Evolutionary conservation across 345 rosid species (phyloP).

Genomic region (Citrus maxima): DNA sequence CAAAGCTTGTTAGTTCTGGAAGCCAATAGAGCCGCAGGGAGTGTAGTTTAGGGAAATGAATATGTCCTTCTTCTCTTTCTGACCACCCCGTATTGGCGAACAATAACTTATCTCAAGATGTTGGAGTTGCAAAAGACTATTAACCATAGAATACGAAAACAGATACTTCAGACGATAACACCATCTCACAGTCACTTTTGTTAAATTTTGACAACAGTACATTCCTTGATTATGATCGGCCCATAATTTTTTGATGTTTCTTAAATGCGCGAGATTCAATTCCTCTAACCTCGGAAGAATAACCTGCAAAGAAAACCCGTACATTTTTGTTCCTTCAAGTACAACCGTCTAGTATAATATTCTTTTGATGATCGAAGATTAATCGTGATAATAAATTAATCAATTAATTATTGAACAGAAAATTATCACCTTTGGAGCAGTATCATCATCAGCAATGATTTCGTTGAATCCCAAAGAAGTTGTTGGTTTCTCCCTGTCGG

Average conservation of each 20-base stretch:
- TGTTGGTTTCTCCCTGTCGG: not conserved
- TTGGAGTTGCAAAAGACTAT: constrained; percentile 1
- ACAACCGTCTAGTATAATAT: not conserved
- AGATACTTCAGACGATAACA: too few species aligned
- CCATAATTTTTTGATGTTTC: too few species aligned
- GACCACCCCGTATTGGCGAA: not conserved
- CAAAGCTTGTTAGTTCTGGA: too few species aligned
- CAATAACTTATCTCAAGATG: not conserved
- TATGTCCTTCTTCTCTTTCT: not conserved
- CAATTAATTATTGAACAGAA: too few species aligned
- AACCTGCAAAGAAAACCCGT: not conserved
- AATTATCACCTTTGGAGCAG: not conserved
- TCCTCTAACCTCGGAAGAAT: too few species aligned
- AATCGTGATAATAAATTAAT: too few species aligned
- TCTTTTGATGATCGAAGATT: too few species aligned
- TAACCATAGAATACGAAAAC: not conserved
- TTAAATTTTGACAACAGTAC: too few species aligned
- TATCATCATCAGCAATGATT: not conserved
- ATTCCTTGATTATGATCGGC: too few species aligned
- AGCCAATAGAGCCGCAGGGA: fast-evolving
- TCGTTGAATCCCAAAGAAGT: not conserved
- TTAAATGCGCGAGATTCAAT: fast-evolving
- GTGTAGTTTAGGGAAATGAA: too few species aligned
- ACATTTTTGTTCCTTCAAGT: not conserved
- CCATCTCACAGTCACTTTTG: fast-evolving